Conservation (phyloP, 179 eudicot species). For the Beta lomatogona region DNA sequence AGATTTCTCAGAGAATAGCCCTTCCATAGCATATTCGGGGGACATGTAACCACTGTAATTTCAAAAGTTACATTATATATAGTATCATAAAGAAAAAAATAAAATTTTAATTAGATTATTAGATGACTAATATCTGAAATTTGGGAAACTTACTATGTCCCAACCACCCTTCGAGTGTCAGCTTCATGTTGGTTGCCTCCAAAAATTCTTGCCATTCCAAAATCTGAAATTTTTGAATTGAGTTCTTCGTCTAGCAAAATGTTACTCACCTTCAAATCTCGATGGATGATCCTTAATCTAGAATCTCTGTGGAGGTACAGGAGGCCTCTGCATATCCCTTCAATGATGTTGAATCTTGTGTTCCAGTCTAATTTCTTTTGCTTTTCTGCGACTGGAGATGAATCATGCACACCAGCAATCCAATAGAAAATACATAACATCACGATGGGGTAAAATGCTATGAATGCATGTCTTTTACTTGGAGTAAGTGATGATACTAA, state of each 20-base stretch:
- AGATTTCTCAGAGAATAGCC: conserved; percentile 29
- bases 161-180: conserved; percentile 36
- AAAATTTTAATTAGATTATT: neutral
- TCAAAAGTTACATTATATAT: neutral
- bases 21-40: conserved; percentile 35
- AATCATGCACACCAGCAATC: neutral
- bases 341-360: neutral
- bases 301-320: conserved; percentile 53
- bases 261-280: conserved; percentile 28
- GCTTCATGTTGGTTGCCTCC: conserved; percentile 37
- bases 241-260: conserved; percentile 39
- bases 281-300: conserved; percentile 38
- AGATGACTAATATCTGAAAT: neutral
- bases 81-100: neutral
- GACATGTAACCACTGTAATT: conserved; percentile 34
- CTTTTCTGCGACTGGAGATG: conserved; percentile 12
- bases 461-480: neutral
- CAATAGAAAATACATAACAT: too few species aligned
- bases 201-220: conserved; percentile 49
- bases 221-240: conserved; percentile 43
- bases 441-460: neutral
- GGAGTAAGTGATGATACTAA: neutral
- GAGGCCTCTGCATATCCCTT: conserved; percentile 39
- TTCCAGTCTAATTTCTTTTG: conserved; percentile 19
- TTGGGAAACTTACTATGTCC: conserved; percentile 38